Conservation (phyloP, 352 stramenopile genomes). For the Phytopythium montanum region DNA sequence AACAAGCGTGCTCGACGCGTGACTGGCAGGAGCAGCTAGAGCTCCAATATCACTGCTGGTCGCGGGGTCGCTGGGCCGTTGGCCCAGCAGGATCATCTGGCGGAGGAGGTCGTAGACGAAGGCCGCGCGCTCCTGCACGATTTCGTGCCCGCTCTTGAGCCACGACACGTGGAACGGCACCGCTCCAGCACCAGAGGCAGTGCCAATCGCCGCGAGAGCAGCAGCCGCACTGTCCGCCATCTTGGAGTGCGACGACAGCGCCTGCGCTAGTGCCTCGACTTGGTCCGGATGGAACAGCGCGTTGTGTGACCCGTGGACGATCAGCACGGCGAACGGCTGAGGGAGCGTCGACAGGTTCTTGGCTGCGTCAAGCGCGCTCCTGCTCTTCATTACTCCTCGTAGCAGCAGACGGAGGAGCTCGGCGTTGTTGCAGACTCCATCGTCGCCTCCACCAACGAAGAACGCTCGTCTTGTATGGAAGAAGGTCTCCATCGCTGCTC, state of each 20-base stretch:
- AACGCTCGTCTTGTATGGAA: conserved; percentile 46
- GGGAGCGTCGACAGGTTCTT: conserved; percentile 24
- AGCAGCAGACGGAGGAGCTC: conserved; percentile 36
- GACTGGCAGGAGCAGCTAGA: not conserved
- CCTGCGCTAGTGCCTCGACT: conserved; percentile 20
- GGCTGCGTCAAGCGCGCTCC: conserved; percentile 17
- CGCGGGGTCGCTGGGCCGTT: not conserved
- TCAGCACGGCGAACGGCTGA: conserved; percentile 39
- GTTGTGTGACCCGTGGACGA: conserved; percentile 63
- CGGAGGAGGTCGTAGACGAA: conserved; percentile 58
- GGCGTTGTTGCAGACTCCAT: conserved; percentile 9
- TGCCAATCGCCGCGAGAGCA: conserved; percentile 6
- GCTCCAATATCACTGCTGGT: conserved; percentile 5
- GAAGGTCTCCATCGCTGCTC: conserved; percentile 42
- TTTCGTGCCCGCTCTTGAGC: conserved; percentile 74
- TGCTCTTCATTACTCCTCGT: conserved; percentile 43
- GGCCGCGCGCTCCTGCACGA: conserved; percentile 52
- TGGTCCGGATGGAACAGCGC: conserved; percentile 33
- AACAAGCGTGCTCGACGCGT: not conserved
- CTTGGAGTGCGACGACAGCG: not conserved
- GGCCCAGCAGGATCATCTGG: conserved; percentile 22
- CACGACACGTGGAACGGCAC: conserved; percentile 44
- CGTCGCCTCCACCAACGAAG: conserved; percentile 19
- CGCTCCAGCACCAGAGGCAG: not conserved
- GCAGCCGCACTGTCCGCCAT: conserved; percentile 5